These are phyloP conservation scores for Plectranthus barbatus DNA, from an alignment of 257 asterid genomes.

Conservation along the genomic window DNA sequence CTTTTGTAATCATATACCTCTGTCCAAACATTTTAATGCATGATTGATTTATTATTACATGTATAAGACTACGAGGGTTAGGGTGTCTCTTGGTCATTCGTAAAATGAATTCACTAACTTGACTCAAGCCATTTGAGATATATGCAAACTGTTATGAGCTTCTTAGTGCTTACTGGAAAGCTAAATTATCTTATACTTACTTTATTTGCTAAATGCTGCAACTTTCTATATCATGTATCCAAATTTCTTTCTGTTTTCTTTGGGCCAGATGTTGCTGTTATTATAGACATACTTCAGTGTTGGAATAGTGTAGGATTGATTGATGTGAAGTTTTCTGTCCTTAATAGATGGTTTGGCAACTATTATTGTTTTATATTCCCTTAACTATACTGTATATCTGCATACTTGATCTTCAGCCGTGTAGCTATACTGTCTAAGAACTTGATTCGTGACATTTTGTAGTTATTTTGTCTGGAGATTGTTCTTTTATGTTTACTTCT, in stretches of 20 bases:
- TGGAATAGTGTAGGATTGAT: neutral
- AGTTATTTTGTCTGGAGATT: neutral
- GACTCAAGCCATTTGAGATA: neutral
- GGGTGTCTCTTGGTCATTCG: neutral
- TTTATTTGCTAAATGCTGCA: neutral
- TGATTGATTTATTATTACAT: neutral
- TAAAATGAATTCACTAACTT: neutral
- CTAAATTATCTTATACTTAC: neutral
- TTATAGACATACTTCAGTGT: neutral
- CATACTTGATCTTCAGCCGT: neutral
- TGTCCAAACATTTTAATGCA: neutral
- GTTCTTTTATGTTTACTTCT: neutral
- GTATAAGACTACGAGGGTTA: neutral
- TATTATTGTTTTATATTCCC: neutral
- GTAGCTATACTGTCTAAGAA: neutral
- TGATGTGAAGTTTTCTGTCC: neutral
- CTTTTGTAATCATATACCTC: neutral
- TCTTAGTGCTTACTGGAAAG: neutral
- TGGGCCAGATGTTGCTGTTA: neutral
- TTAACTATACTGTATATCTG: neutral
- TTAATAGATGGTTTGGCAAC: neutral
- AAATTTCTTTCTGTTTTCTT: neutral
- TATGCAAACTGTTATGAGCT: neutral
- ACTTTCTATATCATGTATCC: neutral
- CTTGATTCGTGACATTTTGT: neutral